These are phyloP conservation scores for Starmerella lactis-condensi DNA, from an alignment of 805 yeast species.

Conservation along the genomic window DNA sequence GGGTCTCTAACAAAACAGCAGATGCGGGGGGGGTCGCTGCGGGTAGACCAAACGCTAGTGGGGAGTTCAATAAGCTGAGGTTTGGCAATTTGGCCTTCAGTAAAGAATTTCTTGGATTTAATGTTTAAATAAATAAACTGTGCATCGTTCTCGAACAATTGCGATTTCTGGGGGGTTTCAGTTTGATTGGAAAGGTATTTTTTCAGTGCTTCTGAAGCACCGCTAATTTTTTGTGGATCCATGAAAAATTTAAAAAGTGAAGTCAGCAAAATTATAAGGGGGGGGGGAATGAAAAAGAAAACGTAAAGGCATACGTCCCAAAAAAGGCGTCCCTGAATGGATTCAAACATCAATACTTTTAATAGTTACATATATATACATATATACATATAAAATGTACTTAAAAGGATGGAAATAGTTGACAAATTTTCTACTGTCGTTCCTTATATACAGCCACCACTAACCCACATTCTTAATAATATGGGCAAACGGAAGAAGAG, in stretches of 20 bases:
- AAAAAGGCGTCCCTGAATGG: too few relatives aligned
- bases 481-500: conserved; percentile 74
- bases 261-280: too few relatives aligned
- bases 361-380: too few relatives aligned
- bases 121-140: conserved; percentile 39
- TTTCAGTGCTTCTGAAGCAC: conserved; percentile 37
- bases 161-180: conserved; percentile 23
- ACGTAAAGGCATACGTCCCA: too few relatives aligned
- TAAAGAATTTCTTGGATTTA: conserved; percentile 45
- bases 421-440: too few relatives aligned
- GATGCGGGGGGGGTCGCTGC: conserved; percentile 30
- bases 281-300: too few relatives aligned
- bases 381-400: too few relatives aligned
- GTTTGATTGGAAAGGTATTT: conserved; percentile 33
- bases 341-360: too few relatives aligned
- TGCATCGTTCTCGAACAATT: conserved; percentile 39
- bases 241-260: too few relatives aligned
- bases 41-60: conserved; percentile 29
- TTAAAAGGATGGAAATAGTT: too few relatives aligned
- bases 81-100: conserved; percentile 34
- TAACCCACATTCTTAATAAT: not conserved
- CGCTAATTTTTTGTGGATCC: conserved; percentile 18
- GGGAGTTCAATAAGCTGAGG: conserved; percentile 26
- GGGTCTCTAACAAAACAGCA: conserved; percentile 60
- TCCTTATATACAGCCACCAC: too few relatives aligned